Evolutionary conservation across 1,284 basidiomycete genomes (phyloP).

Genomic region (Anthracocystis setariae): DNA sequence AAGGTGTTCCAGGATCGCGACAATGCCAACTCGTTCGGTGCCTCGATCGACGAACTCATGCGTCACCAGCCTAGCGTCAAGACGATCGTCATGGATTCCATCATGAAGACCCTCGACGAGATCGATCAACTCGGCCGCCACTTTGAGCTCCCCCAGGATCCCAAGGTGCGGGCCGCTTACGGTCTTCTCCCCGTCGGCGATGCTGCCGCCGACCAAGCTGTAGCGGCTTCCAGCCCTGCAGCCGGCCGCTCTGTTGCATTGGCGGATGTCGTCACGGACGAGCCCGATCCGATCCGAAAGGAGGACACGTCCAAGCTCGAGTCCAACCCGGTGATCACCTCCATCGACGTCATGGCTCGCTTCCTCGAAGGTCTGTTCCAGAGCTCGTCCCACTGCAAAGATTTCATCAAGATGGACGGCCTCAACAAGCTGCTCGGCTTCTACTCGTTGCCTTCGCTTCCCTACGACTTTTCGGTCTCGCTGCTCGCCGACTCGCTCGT

Average conservation of each 20-base stretch:
- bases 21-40: slow-evolving; percentile 86
- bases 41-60: slow-evolving; percentile 91
- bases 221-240: slow-evolving; percentile 7
- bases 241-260: slow-evolving; percentile 38
- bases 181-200: slow-evolving; percentile 39
- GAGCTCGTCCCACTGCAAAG: slow-evolving; percentile 83
- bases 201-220: slow-evolving; percentile 24
- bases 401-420: slow-evolving; percentile 85
- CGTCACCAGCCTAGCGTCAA: slow-evolving; percentile 94
- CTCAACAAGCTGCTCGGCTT: slow-evolving; percentile 80
- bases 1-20: slow-evolving; percentile 92
- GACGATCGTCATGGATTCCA: slow-evolving; percentile 71
- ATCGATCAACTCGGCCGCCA: slow-evolving; percentile 77
- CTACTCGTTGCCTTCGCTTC: slow-evolving; percentile 84
- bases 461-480: slow-evolving; percentile 87
- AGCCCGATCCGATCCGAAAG: slow-evolving; percentile 54
- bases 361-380: slow-evolving; percentile 90
- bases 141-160: slow-evolving; percentile 64
- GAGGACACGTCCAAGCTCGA: slow-evolving; percentile 46
- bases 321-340: slow-evolving; percentile 53
- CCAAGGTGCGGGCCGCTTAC: slow-evolving; percentile 42
- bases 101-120: slow-evolving; percentile 36
- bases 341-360: slow-evolving; percentile 63
- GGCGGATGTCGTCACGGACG: slow-evolving; percentile 53
- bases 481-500: slow-evolving; percentile 84